Evolutionary conservation across 176 grass and related monocot species (phyloP), one percentile per base, ranked within the genome.

Genomic region (Pontederia paniculata): DNA sequence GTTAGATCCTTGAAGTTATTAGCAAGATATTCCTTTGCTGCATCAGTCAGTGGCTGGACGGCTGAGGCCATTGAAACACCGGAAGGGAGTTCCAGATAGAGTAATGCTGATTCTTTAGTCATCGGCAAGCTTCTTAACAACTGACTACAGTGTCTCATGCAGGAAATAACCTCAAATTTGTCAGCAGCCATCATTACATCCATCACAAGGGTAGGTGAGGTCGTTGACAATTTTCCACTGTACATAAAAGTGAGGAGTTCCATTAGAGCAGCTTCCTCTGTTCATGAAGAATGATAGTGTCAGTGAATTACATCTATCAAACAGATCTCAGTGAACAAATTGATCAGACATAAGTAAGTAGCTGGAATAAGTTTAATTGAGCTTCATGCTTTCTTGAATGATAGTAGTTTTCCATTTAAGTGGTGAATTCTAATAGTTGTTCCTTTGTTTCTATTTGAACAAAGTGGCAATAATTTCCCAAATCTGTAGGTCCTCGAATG

Each of bases 181-280:
- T 53, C 48, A 42, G 63, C 63, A 66, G 25, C 63, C 63, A 52
- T 52, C 12, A 71, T 55, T 10, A 71, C 46, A 71, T 71, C 68
- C 8, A 71, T 9, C 9, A 71, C 23, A 23, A 59, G 12, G 12
- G 23, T 15, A 16, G 55, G n/a, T 8, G 57, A 61, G 8, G 22
- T 71, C 10, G n/a, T 71, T 71, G 55, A 60, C 16, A 60, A 43
- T 17, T 61, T 60, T 14, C 28, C 69, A 42, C 56, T 71, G 57
- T 71, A 71, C 57, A 71, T 71, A 71, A 71, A 71, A 19, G 45
- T 12, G 19, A 71, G 12, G 28, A 71, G 57, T 31, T 71, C 47
- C 69, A 61, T 61, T 7, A 71, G 28, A 23, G 56, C 46, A 60
- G 69, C 56, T 60, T 71, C 57, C 57, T 71, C 69, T 71, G 56